phyloP scores from a whole-genome alignment of 176 grass and related monocot species.

The Oryza nivara region DNA sequence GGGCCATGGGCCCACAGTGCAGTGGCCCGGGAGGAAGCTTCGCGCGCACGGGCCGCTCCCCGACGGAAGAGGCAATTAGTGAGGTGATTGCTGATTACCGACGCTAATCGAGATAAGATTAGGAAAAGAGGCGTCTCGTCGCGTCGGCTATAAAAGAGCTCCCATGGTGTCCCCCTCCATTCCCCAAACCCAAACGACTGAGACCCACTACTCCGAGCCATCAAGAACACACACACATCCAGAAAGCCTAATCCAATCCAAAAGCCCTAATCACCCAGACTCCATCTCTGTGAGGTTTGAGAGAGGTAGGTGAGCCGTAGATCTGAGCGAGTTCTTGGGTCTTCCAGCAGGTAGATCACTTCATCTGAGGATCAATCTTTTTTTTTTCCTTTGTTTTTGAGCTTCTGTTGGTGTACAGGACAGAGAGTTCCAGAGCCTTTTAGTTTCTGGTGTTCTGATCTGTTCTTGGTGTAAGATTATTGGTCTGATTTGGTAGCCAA shows the following conservation, averaged over 20 bases:
- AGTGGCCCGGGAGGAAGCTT: neutral
- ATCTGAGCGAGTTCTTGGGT: constrained; percentile 24
- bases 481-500: neutral
- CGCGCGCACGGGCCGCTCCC: neutral
- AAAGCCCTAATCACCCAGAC: neutral
- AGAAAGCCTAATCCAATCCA: neutral
- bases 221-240: neutral
- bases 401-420: neutral
- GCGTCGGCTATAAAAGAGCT: constrained; percentile 40
- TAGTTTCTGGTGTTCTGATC: constrained; percentile 45
- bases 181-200: constrained; percentile 28
- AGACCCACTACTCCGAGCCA: neutral
- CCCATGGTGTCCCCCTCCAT: neutral
- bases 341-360: constrained; percentile 11
- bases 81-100: neutral
- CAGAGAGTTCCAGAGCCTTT: constrained; percentile 40
- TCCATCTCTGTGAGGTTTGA: constrained; percentile 30
- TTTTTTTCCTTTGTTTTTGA: neutral
- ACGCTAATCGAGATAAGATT: neutral
- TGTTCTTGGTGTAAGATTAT: neutral
- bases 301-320: constrained; percentile 34
- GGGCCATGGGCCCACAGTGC: neutral
- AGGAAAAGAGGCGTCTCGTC: neutral
- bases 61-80: constrained; percentile 5
- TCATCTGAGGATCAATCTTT: neutral